Percentiles rank a stretch among this genome's conserved stretches.
Conservation (phyloP, 768 basidiomycete genomes). For the Hortiboletus flavorubellus region DNA sequence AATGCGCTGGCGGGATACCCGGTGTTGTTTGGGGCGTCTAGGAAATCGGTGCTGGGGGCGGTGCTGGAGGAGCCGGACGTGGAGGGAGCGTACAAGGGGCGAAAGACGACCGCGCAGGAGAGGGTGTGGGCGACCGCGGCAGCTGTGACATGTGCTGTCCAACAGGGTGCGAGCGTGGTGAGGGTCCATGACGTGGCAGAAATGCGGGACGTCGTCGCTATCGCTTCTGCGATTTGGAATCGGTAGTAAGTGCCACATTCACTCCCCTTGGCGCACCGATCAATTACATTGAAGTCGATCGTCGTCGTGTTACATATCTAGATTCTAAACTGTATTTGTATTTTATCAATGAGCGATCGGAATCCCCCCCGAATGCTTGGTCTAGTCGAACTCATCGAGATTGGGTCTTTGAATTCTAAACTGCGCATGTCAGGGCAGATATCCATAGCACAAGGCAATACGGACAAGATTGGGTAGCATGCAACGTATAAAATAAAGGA, state of each 20-base stretch:
- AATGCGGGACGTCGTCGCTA: slow-evolving; percentile 68
- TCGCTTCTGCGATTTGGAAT: slow-evolving; percentile 61
- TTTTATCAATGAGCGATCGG: too few species aligned
- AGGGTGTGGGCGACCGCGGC: slow-evolving; percentile 78
- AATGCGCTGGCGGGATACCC: slow-evolving; percentile 62
- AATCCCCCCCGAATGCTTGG: too few species aligned
- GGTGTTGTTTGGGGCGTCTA: slow-evolving; percentile 70
- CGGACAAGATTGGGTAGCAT: too few species aligned
- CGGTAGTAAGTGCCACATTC: neutral
- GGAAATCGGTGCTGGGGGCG: slow-evolving; percentile 80
- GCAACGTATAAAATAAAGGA: too few species aligned
- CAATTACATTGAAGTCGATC: too few species aligned
- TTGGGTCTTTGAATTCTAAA: too few species aligned
- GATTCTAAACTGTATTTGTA: too few species aligned
- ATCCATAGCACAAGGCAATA: too few species aligned
- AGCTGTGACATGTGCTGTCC: slow-evolving; percentile 67
- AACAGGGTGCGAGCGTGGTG: slow-evolving; percentile 68
- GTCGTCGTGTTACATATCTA: too few species aligned
- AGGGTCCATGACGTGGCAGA: slow-evolving; percentile 79
- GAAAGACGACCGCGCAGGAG: slow-evolving; percentile 59
- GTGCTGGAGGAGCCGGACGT: slow-evolving; percentile 50
- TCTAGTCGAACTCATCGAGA: too few species aligned
- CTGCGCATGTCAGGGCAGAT: too few species aligned
- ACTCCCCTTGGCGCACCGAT: too few species aligned
- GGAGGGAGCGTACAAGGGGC: slow-evolving; percentile 39